Percentiles rank a stretch among this genome's conserved stretches.
Conservation (phyloP, 169 alveolate genomes). For the Plasmodium relictum region DNA sequence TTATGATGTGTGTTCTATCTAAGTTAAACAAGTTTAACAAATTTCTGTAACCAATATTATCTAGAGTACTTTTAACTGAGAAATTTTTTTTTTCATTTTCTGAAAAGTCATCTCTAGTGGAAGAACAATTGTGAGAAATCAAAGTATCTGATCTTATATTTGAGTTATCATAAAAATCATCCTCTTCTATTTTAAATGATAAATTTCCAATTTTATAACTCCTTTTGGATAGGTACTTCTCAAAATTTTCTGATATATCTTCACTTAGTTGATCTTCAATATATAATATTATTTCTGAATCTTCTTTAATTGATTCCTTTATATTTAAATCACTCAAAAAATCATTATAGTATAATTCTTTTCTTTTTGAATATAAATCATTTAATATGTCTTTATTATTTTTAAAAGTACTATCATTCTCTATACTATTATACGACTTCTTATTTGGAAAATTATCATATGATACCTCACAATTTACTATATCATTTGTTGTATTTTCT, state of each 20-base stretch:
- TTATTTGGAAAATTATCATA: neutral
- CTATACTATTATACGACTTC: neutral
- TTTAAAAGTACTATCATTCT: neutral
- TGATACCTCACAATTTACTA: too few relatives aligned
- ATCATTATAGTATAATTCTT: slow-evolving; percentile 6
- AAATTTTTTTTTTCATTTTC: slow-evolving; percentile 12
- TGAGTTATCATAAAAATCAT: neutral
- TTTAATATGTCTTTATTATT: slow-evolving; percentile 14
- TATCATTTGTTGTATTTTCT: too few relatives aligned
- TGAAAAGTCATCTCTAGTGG: slow-evolving; percentile 31
- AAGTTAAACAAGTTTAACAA: slow-evolving; percentile 33
- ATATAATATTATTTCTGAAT: slow-evolving; percentile 17
- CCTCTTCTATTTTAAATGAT: slow-evolving; percentile 39
- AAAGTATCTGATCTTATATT: slow-evolving; percentile 37
- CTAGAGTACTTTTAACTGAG: slow-evolving; percentile 15
- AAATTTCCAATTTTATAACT: slow-evolving; percentile 62
- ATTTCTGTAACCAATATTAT: slow-evolving; percentile 55
- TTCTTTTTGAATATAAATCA: slow-evolving; percentile 29
- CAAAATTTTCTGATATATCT: slow-evolving; percentile 11
- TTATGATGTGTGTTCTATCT: slow-evolving; percentile 38
- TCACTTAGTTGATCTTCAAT: slow-evolving; percentile 37
- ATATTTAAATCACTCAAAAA: slow-evolving; percentile 2
- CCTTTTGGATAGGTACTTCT: slow-evolving; percentile 11
- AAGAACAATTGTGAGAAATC: slow-evolving; percentile 11
- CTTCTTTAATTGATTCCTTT: neutral